phyloP scores from a whole-genome alignment of 2,329 filamentous ascomycete species.

The Beauveria bassiana region DNA sequence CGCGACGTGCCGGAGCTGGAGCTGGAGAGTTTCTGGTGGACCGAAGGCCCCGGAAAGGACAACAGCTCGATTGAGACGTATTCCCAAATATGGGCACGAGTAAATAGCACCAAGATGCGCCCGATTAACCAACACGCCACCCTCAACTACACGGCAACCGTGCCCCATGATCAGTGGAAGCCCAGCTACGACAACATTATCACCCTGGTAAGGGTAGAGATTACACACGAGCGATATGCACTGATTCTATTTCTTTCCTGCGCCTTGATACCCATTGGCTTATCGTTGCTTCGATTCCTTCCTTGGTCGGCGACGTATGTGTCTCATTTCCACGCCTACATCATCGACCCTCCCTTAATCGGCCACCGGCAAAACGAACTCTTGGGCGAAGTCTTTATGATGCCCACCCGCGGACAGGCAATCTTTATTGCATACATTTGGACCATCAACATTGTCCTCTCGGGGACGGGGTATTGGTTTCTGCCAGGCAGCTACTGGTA shows the following conservation, averaged over 20 bases:
- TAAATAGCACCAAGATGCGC: neutral
- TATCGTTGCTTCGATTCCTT: conserved; percentile 24
- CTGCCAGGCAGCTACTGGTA: conserved; percentile 22
- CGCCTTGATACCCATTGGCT: conserved; percentile 15
- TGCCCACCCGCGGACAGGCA: conserved; percentile 30
- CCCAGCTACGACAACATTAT: conserved; percentile 10
- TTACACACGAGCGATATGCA: conserved; percentile 16
- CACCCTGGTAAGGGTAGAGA: conserved; percentile 5
- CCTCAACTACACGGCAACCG: conserved; percentile 13
- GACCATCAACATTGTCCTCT: conserved; percentile 26
- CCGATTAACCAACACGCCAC: neutral
- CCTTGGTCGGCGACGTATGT: conserved; percentile 12
- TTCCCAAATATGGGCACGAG: neutral
- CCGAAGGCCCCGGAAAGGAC: conserved; percentile 13
- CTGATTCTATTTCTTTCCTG: conserved; percentile 19
- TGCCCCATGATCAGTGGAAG: conserved; percentile 11
- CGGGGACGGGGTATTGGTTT: conserved; percentile 20
- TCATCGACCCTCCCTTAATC: conserved; percentile 16
- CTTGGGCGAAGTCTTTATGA: conserved; percentile 12
- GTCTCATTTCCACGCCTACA: conserved; percentile 12
- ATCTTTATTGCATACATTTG: conserved; percentile 30
- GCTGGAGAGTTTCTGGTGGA: conserved; percentile 17
- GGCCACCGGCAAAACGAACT: conserved; percentile 14
- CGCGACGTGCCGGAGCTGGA: neutral
- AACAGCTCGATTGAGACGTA: conserved; percentile 13